These are phyloP conservation scores for Geranomyces michiganensis DNA, from an alignment of 192 early-diverging fungal species.

Conservation along the genomic window DNA sequence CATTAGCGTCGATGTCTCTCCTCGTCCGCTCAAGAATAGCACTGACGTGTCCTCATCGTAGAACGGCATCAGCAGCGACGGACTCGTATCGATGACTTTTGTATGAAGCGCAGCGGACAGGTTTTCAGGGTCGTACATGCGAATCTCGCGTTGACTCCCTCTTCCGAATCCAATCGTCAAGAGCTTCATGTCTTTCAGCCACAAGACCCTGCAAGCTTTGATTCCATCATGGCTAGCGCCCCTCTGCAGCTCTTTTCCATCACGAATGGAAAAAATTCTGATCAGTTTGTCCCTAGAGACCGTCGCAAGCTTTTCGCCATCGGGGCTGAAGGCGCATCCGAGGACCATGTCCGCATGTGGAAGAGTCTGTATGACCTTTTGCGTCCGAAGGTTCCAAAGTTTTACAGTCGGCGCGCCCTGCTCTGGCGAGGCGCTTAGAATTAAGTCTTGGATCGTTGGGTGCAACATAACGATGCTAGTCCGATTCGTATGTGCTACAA, in stretches of 20 bases:
- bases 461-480: constrained; percentile 59
- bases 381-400: constrained; percentile 59
- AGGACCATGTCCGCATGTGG: constrained; percentile 38
- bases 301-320: constrained; percentile 70
- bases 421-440: constrained; percentile 65
- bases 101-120: constrained; percentile 23
- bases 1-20: constrained; percentile 75
- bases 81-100: constrained; percentile 65
- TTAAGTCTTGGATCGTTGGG: constrained; percentile 58
- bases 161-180: constrained; percentile 72
- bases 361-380: constrained; percentile 28
- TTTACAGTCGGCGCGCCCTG: constrained; percentile 45
- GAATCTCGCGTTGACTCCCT: constrained; percentile 72
- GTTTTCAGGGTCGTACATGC: constrained; percentile 45
- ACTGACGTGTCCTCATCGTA: constrained; percentile 72
- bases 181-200: constrained; percentile 60
- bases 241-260: constrained; percentile 56
- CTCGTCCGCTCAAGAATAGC: constrained; percentile 74
- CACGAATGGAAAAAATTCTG: constrained; percentile 64
- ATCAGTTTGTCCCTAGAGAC: constrained; percentile 70
- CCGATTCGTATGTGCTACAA: constrained; percentile 53
- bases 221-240: constrained; percentile 70
- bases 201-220: constrained; percentile 64
- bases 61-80: constrained; percentile 71
- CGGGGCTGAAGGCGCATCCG: constrained; percentile 42